Conservation (phyloP, 768 basidiomycete species). For the Suillus plorans region DNA sequence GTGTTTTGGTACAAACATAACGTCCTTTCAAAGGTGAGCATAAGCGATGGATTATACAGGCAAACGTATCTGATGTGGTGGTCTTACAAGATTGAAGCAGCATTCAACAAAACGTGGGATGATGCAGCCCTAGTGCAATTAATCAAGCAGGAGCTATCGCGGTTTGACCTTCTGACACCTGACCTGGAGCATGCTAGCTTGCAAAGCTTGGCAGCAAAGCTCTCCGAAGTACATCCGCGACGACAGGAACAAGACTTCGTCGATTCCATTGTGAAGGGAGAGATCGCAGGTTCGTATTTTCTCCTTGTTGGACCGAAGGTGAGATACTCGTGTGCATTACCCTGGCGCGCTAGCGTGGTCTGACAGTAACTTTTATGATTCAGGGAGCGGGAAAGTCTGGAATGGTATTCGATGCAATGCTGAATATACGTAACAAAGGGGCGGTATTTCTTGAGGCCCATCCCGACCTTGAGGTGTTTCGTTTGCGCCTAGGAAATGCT, state of each 20-base stretch:
- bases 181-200: not conserved
- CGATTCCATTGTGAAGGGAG: conserved; percentile 76
- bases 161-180: not conserved
- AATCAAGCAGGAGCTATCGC: not conserved
- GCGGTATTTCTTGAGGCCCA: conserved; percentile 81
- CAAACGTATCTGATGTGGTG: not conserved
- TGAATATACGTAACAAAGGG: conserved; percentile 67
- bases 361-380: conserved; percentile 9
- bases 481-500: conserved; percentile 81
- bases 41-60: not conserved
- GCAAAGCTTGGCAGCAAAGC: not conserved
- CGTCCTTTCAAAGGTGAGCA: conserved; percentile 70
- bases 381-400: conserved; percentile 52
- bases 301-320: conserved; percentile 81
- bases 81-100: conserved; percentile 1
- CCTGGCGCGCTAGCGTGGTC: conserved; percentile 3
- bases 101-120: not conserved
- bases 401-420: conserved; percentile 77
- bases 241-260: conserved; percentile 75
- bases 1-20: conserved; percentile 80
- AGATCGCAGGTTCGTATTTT: conserved; percentile 67
- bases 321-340: conserved; percentile 4
- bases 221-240: conserved; percentile 44
- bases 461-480: conserved; percentile 85
- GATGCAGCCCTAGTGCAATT: not conserved